A percentile compares a stretch with the other conserved stretches of the same genome.
Conservation (phyloP, 352 stramenopile species). For the Pythium rishiriense region DNA sequence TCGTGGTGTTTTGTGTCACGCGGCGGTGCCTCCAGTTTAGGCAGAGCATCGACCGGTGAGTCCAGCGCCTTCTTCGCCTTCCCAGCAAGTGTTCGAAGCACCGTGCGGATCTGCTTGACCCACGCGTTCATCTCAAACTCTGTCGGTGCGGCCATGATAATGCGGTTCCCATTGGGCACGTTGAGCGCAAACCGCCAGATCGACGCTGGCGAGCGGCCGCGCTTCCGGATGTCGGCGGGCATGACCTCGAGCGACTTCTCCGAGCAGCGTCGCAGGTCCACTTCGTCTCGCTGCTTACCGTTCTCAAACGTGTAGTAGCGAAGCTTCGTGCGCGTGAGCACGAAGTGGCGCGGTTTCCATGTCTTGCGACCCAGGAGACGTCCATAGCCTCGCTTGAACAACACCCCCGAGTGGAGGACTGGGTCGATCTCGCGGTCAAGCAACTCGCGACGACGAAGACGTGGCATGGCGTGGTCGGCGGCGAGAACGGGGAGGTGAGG, state of each 20-base stretch:
- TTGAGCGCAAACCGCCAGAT: constrained; percentile 84
- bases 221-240: constrained; percentile 76
- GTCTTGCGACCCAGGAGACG: constrained; percentile 64
- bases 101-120: constrained; percentile 57
- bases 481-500: too few species aligned
- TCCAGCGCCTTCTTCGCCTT: too few species aligned
- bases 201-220: constrained; percentile 59
- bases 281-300: constrained; percentile 67
- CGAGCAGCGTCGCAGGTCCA: constrained; percentile 66
- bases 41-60: not conserved
- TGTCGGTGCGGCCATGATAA: constrained; percentile 67
- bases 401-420: constrained; percentile 60
- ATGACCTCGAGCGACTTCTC: constrained; percentile 75
- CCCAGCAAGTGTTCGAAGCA: constrained; percentile 1
- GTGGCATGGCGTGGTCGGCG: not conserved
- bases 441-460: not conserved
- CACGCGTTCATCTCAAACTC: constrained; percentile 89
- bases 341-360: constrained; percentile 84
- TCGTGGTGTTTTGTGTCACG: not conserved
- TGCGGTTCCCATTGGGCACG: constrained; percentile 41
- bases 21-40: not conserved
- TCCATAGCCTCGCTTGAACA: constrained; percentile 76
- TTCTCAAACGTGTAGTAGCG: constrained; percentile 84
- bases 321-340: constrained; percentile 57
- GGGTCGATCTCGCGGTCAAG: not conserved